phyloP scores from a whole-genome alignment of 352 stramenopile species.

The Globisporangium barbulae region DNA sequence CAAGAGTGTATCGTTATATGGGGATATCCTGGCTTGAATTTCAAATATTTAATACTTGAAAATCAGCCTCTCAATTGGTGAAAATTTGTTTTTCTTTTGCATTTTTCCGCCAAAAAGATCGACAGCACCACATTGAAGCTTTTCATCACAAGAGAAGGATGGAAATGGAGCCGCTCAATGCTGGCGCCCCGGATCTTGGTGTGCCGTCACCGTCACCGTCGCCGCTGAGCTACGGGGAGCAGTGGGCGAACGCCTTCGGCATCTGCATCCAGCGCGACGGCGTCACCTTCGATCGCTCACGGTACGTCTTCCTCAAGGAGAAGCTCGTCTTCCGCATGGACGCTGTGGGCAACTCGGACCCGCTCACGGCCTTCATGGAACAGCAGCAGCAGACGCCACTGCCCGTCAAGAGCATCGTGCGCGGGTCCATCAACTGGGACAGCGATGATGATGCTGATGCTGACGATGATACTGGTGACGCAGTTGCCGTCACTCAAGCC shows the following conservation, averaged over 20 bases:
- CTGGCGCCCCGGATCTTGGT: too few relatives aligned
- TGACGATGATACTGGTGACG: constrained; percentile 2
- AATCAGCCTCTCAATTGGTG: too few relatives aligned
- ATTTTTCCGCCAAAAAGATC: constrained; percentile 4
- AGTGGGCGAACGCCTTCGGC: constrained; percentile 29
- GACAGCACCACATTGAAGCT: constrained; percentile 6
- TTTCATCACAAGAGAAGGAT: not conserved
- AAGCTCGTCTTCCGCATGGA: constrained; percentile 69
- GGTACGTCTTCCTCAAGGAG: constrained; percentile 57
- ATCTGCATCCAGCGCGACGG: constrained; percentile 21
- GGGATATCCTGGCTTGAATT: too few relatives aligned
- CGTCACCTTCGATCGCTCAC: constrained; percentile 24
- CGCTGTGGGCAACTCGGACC: constrained; percentile 39
- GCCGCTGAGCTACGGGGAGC: constrained; percentile 22
- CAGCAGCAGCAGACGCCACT: not conserved
- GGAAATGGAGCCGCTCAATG: not conserved
- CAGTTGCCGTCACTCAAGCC: not conserved
- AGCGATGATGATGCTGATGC: constrained; percentile 10
- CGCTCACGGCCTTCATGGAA: constrained; percentile 33
- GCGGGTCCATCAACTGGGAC: constrained; percentile 16
- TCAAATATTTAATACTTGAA: too few relatives aligned
- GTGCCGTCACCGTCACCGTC: not conserved
- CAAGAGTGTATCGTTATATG: not conserved
- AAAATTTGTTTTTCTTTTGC: too few relatives aligned
- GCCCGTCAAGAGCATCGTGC: constrained; percentile 6